Conservation (phyloP, 805 yeast species). For the Wilhelminamyces savonicus region DNA sequence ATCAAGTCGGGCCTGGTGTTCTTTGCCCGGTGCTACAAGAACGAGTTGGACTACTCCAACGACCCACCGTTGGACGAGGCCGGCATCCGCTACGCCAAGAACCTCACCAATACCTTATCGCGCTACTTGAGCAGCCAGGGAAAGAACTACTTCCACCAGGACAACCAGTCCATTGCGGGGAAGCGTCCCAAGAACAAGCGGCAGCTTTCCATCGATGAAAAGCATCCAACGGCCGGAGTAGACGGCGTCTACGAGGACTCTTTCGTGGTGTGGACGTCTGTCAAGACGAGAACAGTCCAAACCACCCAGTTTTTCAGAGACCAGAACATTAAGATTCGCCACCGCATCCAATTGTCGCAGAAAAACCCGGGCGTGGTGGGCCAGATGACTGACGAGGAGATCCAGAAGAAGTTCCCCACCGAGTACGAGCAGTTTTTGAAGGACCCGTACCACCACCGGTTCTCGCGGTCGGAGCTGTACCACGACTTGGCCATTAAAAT, state of each 20-base stretch:
- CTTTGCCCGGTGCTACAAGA: constrained; percentile 74
- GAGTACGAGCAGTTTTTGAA: constrained; percentile 59
- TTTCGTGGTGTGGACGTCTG: constrained; percentile 92
- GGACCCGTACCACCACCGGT: constrained; percentile 92
- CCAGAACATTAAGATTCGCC: constrained; percentile 58
- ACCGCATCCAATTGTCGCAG: constrained; percentile 79
- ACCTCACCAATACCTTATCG: constrained; percentile 53
- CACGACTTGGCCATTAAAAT: constrained; percentile 93
- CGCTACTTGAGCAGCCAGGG: constrained; percentile 29
- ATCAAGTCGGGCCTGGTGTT: constrained; percentile 86
- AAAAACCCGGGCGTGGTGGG: constrained; percentile 86
- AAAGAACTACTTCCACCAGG: constrained; percentile 14
- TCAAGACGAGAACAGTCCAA: constrained; percentile 75
- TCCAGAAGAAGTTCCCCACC: constrained; percentile 53
- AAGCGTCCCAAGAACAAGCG: constrained; percentile 3
- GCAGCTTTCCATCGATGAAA: constrained; percentile 27
- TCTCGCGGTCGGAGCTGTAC: constrained; percentile 87
- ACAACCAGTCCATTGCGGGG: constrained; percentile 1
- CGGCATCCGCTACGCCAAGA: constrained; percentile 63
- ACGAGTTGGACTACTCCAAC: constrained; percentile 52
- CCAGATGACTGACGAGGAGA: constrained; percentile 54
- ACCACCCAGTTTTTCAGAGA: constrained; percentile 66
- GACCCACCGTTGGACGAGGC: constrained; percentile 80
- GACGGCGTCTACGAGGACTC: constrained; percentile 57
- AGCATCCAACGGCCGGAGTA: constrained; percentile 41